Evolutionary conservation across 345 rosid genomes (phyloP), one percentile per base, ranked within the genome.

Genomic region (Arabis hirsuta): DNA sequence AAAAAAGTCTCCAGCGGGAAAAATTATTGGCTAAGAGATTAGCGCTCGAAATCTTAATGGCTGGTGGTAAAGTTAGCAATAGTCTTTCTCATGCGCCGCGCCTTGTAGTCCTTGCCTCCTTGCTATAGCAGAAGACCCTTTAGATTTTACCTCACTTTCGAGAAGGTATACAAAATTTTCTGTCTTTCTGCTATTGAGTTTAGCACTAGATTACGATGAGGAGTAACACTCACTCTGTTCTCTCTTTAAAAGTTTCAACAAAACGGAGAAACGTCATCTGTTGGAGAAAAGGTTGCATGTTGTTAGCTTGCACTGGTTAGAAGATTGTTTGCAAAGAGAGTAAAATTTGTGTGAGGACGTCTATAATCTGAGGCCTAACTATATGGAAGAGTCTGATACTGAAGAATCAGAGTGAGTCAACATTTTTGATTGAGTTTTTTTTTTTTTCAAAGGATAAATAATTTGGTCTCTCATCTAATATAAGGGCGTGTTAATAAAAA

Each of bases 301-400:
- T 67, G 84, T 95, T 71, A 73, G 78, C 66, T 82, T 77, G 52
- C 87, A 81, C 56, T 95, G 99, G 99, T 74, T 95, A 79, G 96
- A 88, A 43, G 84, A 88, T 54, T 88, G 89, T 73, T 66, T 88
- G 80, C 81, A 80, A 69, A 74, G 62, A 57, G 86, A 82, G 72
- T 64, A 83, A 55, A 87, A 83, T 75, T 53, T 88, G 80, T 75
- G 66, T n/a, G 96, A 91, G 80, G 89, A 84, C 42, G 36, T 72
- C 2, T 88, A 91, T 76, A 81, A 68, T 79, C 79, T 91, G 86
- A 85, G 84, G 83, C 85, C 83, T 44, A 52, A 52, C 55, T 68
- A 73, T 26, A 56, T 81, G 71, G 87, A 83, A 50, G 83, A 77
- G 73, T 74, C 65, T 24, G 69, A 69, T 58, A 51, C 71, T 59